These are phyloP conservation scores for Xylaria flabelliformis DNA, from an alignment of 495 filamentous ascomycete genomes.

Conservation along the genomic window DNA sequence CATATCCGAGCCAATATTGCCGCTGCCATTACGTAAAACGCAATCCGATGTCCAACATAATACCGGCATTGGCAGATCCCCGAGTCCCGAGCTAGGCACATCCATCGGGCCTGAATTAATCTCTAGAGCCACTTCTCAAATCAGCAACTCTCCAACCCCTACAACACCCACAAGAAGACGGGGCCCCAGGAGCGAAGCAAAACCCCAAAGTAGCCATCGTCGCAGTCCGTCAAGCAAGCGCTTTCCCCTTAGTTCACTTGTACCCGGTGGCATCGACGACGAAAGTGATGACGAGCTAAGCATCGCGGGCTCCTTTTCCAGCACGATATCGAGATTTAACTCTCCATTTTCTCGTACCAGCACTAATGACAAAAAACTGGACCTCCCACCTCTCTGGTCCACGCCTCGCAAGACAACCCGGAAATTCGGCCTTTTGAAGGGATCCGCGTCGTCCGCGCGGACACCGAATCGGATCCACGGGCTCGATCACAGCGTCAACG, in stretches of 20 bases:
- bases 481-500: background rate
- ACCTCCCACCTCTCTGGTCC: constrained; percentile 18
- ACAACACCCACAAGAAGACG: constrained; percentile 36
- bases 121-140: background rate
- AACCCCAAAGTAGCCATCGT: constrained; percentile 10
- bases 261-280: constrained; percentile 33
- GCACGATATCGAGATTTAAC: constrained; percentile 25
- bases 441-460: constrained; percentile 15
- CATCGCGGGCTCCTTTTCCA: constrained; percentile 29
- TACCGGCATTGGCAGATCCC: background rate
- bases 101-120: background rate
- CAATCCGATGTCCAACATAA: background rate
- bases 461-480: constrained; percentile 25
- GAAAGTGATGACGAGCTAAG: constrained; percentile 40
- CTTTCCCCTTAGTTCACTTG: constrained; percentile 32
- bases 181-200: background rate
- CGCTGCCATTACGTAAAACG: background rate
- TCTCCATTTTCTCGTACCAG: constrained; percentile 1
- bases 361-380: constrained; percentile 3
- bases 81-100: constrained; percentile 24
- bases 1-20: background rate
- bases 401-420: constrained; percentile 27
- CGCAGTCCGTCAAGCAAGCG: constrained; percentile 29
- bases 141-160: constrained; percentile 14
- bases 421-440: constrained; percentile 16